A percentile compares a stretch with the other conserved stretches of the same genome.
Evolutionary conservation across 2,329 filamentous ascomycete species (phyloP).

Genomic region (Balansia obtecta): DNA sequence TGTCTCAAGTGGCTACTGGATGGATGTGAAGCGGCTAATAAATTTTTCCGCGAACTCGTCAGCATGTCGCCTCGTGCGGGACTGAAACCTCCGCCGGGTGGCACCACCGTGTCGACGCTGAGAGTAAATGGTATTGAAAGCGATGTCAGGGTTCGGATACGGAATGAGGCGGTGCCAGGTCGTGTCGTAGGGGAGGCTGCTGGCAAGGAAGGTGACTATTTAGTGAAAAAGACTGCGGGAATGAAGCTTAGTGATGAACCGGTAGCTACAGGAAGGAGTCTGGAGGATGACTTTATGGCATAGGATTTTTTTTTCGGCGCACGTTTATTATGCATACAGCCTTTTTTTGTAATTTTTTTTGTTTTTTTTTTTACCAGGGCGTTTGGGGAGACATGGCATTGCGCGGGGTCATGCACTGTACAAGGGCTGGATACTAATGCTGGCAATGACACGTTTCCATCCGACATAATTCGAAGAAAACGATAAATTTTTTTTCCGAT

Average conservation of each 20-base stretch:
- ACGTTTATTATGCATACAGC: not conserved
- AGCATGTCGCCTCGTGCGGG: slow-evolving; percentile 29
- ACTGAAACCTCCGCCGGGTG: slow-evolving; percentile 21
- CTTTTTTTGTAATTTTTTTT: not conserved
- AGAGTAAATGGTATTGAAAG: slow-evolving; percentile 43
- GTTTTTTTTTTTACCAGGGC: not conserved
- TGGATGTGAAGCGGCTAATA: slow-evolving; percentile 60
- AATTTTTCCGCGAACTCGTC: slow-evolving; percentile 55
- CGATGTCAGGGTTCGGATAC: slow-evolving; percentile 43
- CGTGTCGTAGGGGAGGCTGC: not conserved
- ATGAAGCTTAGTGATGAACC: slow-evolving; percentile 23
- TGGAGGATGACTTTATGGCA: slow-evolving; percentile 35
- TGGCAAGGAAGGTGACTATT: slow-evolving; percentile 18
- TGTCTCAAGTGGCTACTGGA: slow-evolving; percentile 76
- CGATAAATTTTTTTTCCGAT: too few species aligned
- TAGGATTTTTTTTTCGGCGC: slow-evolving; percentile 9
- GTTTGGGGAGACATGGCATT: too few species aligned
- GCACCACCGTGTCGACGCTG: slow-evolving; percentile 29
- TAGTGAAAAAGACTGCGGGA: slow-evolving; percentile 29
- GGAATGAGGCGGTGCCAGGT: slow-evolving; percentile 18
- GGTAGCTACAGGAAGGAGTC: slow-evolving; percentile 12
- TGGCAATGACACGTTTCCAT: too few species aligned
- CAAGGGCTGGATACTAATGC: too few species aligned
- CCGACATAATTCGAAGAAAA: too few species aligned
- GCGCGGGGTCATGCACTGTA: too few species aligned